Evolutionary conservation across 2,329 filamentous ascomycete genomes (phyloP).

Genomic region (Acrocalymma vagum): DNA sequence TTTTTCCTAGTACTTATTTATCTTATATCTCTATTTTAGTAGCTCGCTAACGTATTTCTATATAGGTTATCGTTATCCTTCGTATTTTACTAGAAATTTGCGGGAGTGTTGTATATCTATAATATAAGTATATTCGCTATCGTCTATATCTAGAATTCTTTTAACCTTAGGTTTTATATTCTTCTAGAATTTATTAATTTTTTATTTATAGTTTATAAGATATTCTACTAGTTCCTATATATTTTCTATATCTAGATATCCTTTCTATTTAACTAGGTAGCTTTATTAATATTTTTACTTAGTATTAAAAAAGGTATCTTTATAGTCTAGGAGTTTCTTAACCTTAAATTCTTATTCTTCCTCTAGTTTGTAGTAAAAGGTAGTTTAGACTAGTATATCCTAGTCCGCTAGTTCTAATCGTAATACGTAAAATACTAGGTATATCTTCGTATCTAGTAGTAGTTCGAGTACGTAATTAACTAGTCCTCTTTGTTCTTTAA

Average conservation of each 20-base stretch:
- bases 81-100: too few relatives aligned
- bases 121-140: too few relatives aligned
- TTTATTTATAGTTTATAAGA: constrained; percentile 1
- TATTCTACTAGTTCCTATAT: constrained; percentile 1
- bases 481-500: constrained; percentile 2
- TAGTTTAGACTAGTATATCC: constrained; percentile 4
- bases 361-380: constrained; percentile 3
- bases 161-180: too few relatives aligned
- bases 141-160: too few relatives aligned
- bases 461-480: constrained; percentile 5
- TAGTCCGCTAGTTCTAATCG: constrained; percentile 2
- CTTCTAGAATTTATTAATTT: constrained; percentile 1
- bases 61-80: too few relatives aligned
- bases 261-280: constrained; percentile 7
- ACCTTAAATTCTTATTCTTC: background rate
- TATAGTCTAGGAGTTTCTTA: too few relatives aligned
- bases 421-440: too few relatives aligned
- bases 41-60: too few relatives aligned
- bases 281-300: constrained; percentile 3
- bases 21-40: too few relatives aligned
- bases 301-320: too few relatives aligned
- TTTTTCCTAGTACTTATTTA: too few relatives aligned
- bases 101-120: too few relatives aligned
- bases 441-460: constrained; percentile 3
- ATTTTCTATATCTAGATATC: constrained; percentile 4